phyloP scores from a whole-genome alignment of 78 protist genomes.

The Polysphondylium violaceum region DNA sequence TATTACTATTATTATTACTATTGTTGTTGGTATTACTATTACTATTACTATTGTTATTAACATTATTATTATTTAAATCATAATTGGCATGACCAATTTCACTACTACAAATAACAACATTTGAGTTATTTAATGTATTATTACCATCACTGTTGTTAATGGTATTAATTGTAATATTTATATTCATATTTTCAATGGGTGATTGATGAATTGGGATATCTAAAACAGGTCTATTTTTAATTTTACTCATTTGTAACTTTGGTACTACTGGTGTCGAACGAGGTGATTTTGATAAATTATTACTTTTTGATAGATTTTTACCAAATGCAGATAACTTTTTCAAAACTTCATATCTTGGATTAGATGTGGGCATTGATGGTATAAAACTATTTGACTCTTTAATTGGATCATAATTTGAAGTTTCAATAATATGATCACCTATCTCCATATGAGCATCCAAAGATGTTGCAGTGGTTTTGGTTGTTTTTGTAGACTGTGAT shows the following conservation, averaged over 20 bases:
- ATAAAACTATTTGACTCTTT: too few species aligned
- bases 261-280: not conserved
- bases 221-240: slow-evolving; percentile 4
- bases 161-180: not conserved
- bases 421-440: too few species aligned
- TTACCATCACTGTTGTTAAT: not conserved
- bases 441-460: too few species aligned
- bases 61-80: not conserved
- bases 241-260: not conserved
- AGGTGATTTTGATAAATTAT: not conserved
- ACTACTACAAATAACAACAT: slow-evolving; percentile 2
- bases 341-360: slow-evolving; percentile 60
- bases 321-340: slow-evolving; percentile 54
- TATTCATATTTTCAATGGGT: not conserved
- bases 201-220: not conserved
- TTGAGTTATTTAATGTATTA: too few species aligned
- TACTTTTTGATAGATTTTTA: too few species aligned
- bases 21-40: not conserved
- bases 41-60: not conserved
- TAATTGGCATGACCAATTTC: not conserved
- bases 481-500: too few species aligned
- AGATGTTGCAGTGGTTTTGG: not conserved
- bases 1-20: slow-evolving; percentile 5
- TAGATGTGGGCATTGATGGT: too few species aligned
- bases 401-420: too few species aligned